phyloP scores from a whole-genome alignment of 1,139 yeast species.

The Blastobotrys buckinghamii region DNA sequence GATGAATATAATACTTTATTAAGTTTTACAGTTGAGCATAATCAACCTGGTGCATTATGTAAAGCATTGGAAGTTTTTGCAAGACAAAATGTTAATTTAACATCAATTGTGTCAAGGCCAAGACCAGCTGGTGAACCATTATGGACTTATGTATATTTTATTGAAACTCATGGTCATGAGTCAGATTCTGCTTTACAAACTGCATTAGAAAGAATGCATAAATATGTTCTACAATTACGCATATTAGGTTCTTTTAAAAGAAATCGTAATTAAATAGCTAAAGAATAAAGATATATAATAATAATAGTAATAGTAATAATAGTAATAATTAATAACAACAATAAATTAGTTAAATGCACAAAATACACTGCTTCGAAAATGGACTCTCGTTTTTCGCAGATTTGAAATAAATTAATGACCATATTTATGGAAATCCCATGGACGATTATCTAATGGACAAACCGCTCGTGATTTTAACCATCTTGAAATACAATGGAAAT shows the following conservation, averaged over 20 bases:
- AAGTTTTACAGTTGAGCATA: constrained; percentile 61
- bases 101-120: constrained; percentile 66
- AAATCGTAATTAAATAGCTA: constrained; percentile 4
- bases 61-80: constrained; percentile 58
- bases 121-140: constrained; percentile 53
- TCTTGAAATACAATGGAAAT: constrained; percentile 89
- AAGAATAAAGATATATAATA: neutral
- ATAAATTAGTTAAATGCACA: constrained; percentile 2
- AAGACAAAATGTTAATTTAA: constrained; percentile 54
- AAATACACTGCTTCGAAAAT: neutral
- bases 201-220: constrained; percentile 18
- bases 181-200: constrained; percentile 15
- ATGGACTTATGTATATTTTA: constrained; percentile 83
- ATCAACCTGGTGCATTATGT: constrained; percentile 71
- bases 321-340: constrained; percentile 5
- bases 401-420: constrained; percentile 43
- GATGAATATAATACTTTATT: constrained; percentile 44
- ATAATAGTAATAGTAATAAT: neutral
- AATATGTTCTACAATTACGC: constrained; percentile 17
- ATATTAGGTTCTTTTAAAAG: constrained; percentile 21
- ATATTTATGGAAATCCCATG: constrained; percentile 80
- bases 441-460: constrained; percentile 93
- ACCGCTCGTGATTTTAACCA: constrained; percentile 98
- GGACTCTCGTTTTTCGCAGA: neutral
- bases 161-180: constrained; percentile 47